A percentile compares a stretch with the other conserved stretches of the same genome.
These are phyloP conservation scores for Aspergillus panamensis DNA, from an alignment of 495 filamentous ascomycete genomes.

Conservation along the genomic window DNA sequence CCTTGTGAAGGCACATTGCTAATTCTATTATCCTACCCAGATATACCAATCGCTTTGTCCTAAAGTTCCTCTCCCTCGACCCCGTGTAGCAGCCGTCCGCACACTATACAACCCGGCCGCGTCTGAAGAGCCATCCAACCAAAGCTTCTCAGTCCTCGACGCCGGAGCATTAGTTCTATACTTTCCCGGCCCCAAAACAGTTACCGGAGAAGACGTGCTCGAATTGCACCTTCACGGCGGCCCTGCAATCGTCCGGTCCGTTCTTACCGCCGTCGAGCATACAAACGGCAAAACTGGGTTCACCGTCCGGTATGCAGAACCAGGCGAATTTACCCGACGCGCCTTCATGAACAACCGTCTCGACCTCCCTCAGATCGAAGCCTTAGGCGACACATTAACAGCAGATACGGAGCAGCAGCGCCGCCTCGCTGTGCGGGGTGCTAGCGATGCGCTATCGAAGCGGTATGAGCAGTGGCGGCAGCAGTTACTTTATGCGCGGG, in stretches of 20 bases:
- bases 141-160: constrained; percentile 59
- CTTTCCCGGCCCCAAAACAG: constrained; percentile 79
- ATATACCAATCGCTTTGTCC: constrained; percentile 79
- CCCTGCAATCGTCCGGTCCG: constrained; percentile 77
- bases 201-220: constrained; percentile 88
- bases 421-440: constrained; percentile 75
- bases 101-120: constrained; percentile 64
- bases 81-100: constrained; percentile 73
- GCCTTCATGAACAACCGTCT: constrained; percentile 86
- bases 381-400: constrained; percentile 76
- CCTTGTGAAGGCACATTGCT: not conserved
- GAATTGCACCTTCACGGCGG: constrained; percentile 96
- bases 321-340: constrained; percentile 91
- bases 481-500: constrained; percentile 73
- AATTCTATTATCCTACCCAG: constrained; percentile 38
- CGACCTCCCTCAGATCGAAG: constrained; percentile 90
- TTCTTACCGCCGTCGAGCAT: constrained; percentile 71
- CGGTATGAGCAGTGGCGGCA: constrained; percentile 84
- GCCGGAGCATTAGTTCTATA: constrained; percentile 79
- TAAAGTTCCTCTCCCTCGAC: constrained; percentile 54
- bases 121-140: constrained; percentile 25
- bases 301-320: constrained; percentile 82
- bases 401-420: constrained; percentile 95
- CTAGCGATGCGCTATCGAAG: constrained; percentile 63
- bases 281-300: constrained; percentile 21